A percentile compares a stretch with the other conserved stretches of the same genome.
Evolutionary conservation across 495 filamentous ascomycete species (phyloP).

Genomic region (Patellaria atrata): DNA sequence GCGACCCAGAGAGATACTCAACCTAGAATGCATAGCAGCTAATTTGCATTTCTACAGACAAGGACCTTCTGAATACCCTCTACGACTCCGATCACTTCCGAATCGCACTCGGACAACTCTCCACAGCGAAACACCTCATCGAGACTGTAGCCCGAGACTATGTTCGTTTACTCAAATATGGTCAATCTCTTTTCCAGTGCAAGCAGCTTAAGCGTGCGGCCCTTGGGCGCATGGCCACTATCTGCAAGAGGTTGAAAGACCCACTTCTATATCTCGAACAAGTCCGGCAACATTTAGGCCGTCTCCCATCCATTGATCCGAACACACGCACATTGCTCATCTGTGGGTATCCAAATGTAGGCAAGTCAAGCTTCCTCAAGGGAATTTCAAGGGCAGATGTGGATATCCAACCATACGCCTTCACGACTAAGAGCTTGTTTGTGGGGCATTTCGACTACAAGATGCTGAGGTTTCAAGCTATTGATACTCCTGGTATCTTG

Average conservation of each 20-base stretch:
- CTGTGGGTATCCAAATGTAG: slow-evolving; percentile 94
- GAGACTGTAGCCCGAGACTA: slow-evolving; percentile 93
- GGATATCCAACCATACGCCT: slow-evolving; percentile 95
- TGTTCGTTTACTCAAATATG: slow-evolving; percentile 86
- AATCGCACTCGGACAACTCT: slow-evolving; percentile 89
- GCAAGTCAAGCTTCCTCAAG: slow-evolving; percentile 87
- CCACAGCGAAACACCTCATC: slow-evolving; percentile 89
- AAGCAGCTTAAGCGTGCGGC: slow-evolving; percentile 84
- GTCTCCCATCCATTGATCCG: slow-evolving; percentile 93
- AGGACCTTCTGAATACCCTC: slow-evolving; percentile 30
- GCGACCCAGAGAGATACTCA: too few relatives aligned
- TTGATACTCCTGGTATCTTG: slow-evolving; percentile 84
- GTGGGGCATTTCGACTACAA: slow-evolving; percentile 99
- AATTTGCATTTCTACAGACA: slow-evolving; percentile 1
- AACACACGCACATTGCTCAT: slow-evolving; percentile 91
- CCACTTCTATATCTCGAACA: slow-evolving; percentile 92
- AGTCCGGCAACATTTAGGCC: slow-evolving; percentile 92
- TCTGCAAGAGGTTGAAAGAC: slow-evolving; percentile 84
- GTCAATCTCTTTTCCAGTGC: slow-evolving; percentile 89
- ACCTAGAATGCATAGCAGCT: slow-evolving; percentile 26
- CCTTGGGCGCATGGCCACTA: slow-evolving; percentile 90
- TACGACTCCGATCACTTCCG: slow-evolving; percentile 54
- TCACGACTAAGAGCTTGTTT: slow-evolving; percentile 95
- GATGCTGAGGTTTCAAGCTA: slow-evolving; percentile 84
- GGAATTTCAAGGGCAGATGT: slow-evolving; percentile 91